Evolutionary conservation across 176 grass and related monocot species (phyloP).

Genomic region (Metroxylon sagu): DNA sequence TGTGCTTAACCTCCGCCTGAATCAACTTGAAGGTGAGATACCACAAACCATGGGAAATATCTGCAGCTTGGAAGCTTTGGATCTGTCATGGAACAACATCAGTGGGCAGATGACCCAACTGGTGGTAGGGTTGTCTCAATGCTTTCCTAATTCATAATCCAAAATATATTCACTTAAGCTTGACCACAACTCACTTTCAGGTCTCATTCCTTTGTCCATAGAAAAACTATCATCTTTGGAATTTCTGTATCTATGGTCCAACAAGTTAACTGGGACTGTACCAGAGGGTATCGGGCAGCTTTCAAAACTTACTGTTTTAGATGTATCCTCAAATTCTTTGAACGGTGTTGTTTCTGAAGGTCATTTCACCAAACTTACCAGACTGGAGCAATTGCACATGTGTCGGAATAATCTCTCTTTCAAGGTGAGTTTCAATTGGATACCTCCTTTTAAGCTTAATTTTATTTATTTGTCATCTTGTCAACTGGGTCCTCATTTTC

Average conservation of each 20-base stretch:
- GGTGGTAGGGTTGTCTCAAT: background rate
- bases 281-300: background rate
- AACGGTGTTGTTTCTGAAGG: constrained; percentile 1
- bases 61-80: too few species aligned
- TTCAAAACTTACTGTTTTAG: background rate
- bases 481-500: constrained; percentile 3
- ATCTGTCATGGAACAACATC: too few species aligned
- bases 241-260: background rate
- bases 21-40: background rate
- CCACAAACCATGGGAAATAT: constrained; percentile 3
- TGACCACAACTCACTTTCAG: background rate
- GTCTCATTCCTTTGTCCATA: background rate
- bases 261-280: background rate
- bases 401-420: background rate
- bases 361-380: background rate
- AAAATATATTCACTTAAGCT: background rate
- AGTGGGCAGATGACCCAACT: constrained; percentile 3
- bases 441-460: constrained; percentile 4
- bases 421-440: background rate
- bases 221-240: background rate
- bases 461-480: background rate
- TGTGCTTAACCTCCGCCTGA: background rate
- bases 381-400: background rate
- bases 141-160: background rate
- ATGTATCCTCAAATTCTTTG: background rate